phyloP scores from a whole-genome alignment of 2,329 filamentous ascomycete genomes.

The Aureobasidium sp. region DNA sequence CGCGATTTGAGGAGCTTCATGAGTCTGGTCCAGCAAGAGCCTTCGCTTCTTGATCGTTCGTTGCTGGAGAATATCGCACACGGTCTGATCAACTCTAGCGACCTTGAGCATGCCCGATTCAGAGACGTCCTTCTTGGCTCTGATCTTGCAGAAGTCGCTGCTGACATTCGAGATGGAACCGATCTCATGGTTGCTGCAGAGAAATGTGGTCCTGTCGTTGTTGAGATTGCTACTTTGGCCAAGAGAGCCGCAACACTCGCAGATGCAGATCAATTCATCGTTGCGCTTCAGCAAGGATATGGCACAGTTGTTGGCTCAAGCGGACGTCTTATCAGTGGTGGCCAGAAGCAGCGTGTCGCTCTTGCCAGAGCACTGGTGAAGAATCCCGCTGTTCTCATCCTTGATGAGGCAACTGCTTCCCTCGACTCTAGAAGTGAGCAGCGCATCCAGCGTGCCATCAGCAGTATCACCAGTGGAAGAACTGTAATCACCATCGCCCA shows the following conservation, averaged over 20 bases:
- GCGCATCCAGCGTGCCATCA: conserved; percentile 28
- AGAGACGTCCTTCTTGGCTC: conserved; percentile 40
- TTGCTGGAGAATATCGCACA: conserved; percentile 47
- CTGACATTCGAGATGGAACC: conserved; percentile 41
- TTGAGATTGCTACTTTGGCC: conserved; percentile 45
- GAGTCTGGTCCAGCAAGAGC: conserved; percentile 41
- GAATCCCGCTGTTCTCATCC: conserved; percentile 28
- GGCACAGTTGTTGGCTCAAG: conserved; percentile 39
- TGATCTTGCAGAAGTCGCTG: conserved; percentile 42
- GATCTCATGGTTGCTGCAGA: conserved; percentile 38
- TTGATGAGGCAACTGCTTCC: conserved; percentile 34
- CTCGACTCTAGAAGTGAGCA: conserved; percentile 33
- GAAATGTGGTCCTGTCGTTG: conserved; percentile 34
- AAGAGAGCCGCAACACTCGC: conserved; percentile 46
- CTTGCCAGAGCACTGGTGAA: conserved; percentile 31
- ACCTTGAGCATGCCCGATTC: conserved; percentile 29
- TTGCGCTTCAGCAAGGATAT: conserved; percentile 53
- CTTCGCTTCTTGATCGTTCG: conserved; percentile 41
- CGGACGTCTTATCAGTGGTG: conserved; percentile 31
- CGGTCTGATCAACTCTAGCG: conserved; percentile 36
- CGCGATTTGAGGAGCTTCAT: conserved; percentile 28
- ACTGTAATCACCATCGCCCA: conserved; percentile 38
- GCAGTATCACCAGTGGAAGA: conserved; percentile 22
- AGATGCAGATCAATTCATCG: conserved; percentile 55
- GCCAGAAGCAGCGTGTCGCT: conserved; percentile 30